Evolutionary conservation across 164 flowering plant species (phyloP).

Genomic region (Pachysandra terminalis): DNA sequence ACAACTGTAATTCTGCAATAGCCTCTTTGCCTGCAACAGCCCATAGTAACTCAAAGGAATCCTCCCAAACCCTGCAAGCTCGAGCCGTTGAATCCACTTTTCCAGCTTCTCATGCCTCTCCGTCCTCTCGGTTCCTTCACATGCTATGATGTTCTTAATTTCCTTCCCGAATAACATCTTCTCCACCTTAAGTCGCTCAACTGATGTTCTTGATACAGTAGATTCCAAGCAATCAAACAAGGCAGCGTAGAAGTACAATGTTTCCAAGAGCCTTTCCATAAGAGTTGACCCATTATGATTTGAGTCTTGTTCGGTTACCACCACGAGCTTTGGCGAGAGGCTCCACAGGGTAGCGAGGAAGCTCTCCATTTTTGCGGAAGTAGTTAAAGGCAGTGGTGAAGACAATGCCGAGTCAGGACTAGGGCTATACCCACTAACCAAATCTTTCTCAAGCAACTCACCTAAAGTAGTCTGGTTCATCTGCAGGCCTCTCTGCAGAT

Average conservation of each 20-base stretch:
- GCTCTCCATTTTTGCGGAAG: constrained; percentile 48
- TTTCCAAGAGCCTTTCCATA: constrained; percentile 69
- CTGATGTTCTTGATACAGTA: constrained; percentile 50
- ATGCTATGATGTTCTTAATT: constrained; percentile 76
- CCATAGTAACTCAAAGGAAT: constrained; percentile 63
- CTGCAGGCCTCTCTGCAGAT: constrained; percentile 36
- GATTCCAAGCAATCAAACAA: constrained; percentile 85
- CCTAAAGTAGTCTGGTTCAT: constrained; percentile 49
- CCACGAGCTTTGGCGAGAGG: constrained; percentile 74
- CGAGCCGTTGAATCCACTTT: constrained; percentile 68
- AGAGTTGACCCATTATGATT: constrained; percentile 58
- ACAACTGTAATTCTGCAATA: constrained; percentile 59
- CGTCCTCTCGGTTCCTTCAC: constrained; percentile 75
- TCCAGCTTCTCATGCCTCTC: constrained; percentile 86
- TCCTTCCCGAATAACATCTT: constrained; percentile 79
- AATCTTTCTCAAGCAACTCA: constrained; percentile 55
- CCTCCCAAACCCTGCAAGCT: constrained; percentile 57
- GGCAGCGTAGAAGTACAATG: constrained; percentile 69
- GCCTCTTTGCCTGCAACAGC: constrained; percentile 55
- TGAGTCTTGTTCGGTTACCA: constrained; percentile 78
- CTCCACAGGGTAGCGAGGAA: constrained; percentile 59
- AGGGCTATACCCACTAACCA: constrained; percentile 45
- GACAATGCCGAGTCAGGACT: constrained; percentile 62
- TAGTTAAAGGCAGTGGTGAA: constrained; percentile 31
- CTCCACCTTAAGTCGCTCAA: constrained; percentile 71